A percentile compares a stretch with the other conserved stretches of the same genome.
Evolutionary conservation across 148 eudicot genomes (phyloP).

Genomic region (Cornus florida): DNA sequence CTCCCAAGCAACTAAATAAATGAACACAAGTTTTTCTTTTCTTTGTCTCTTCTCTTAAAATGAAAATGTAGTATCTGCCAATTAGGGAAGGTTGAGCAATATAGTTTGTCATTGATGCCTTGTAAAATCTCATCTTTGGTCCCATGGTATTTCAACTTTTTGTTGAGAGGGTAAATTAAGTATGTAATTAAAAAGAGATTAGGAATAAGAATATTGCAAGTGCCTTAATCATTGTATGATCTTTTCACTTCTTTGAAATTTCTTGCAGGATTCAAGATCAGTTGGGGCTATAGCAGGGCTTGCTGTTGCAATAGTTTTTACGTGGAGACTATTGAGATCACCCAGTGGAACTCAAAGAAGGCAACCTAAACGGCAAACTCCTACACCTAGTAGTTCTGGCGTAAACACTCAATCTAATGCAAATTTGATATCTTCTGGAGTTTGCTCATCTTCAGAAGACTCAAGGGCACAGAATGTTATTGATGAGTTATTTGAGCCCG

Average conservation of each 20-base stretch:
- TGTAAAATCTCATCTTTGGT: not conserved
- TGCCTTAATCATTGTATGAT: conserved; percentile 5
- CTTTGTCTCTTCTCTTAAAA: not conserved
- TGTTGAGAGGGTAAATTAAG: not conserved
- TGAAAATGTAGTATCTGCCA: not conserved
- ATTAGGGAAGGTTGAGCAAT: not conserved
- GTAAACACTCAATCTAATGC: conserved; percentile 39
- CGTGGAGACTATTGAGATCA: conserved; percentile 76
- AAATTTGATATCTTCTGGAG: conserved; percentile 32
- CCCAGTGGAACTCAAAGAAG: conserved; percentile 67
- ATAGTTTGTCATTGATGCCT: not conserved
- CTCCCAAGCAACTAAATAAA: not conserved
- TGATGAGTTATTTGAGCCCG: conserved; percentile 94
- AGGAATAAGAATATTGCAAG: not conserved
- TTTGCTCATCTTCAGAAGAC: conserved; percentile 56
- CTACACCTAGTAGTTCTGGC: conserved; percentile 63
- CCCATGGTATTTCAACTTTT: not conserved
- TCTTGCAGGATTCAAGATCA: conserved; percentile 72
- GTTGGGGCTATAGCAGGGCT: conserved; percentile 88
- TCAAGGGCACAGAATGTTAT: conserved; percentile 67
- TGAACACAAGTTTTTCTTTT: not conserved
- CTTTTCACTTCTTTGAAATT: not conserved
- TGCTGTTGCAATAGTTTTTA: conserved; percentile 78
- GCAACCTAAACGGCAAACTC: conserved; percentile 65
- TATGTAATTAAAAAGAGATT: not conserved